phyloP scores from a whole-genome alignment of 805 yeast genomes.

The Metschnikowia henanensis region DNA sequence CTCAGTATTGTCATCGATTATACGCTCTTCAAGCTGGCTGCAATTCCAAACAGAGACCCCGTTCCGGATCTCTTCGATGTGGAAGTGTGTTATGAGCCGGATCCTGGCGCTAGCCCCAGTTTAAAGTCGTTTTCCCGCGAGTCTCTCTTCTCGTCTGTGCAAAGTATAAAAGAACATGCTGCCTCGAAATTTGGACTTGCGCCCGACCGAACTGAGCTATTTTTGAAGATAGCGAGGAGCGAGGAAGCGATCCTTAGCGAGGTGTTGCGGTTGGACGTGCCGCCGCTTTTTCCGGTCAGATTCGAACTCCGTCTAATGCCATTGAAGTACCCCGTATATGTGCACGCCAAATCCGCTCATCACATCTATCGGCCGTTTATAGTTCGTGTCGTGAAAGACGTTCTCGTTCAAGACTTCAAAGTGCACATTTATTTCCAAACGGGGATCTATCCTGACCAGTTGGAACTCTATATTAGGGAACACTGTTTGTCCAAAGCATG shows the following conservation, averaged over 20 bases:
- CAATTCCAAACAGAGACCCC: slow-evolving; percentile 27
- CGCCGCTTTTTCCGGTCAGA: slow-evolving; percentile 24
- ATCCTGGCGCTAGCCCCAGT: slow-evolving; percentile 1
- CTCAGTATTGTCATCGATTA: slow-evolving; percentile 26
- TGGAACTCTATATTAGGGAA: slow-evolving; percentile 3
- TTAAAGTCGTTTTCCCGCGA: slow-evolving; percentile 17
- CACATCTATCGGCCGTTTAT: neutral
- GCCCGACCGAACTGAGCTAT: slow-evolving; percentile 2
- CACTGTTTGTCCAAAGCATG: slow-evolving; percentile 7
- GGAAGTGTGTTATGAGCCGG: slow-evolving; percentile 5
- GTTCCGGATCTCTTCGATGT: slow-evolving; percentile 26
- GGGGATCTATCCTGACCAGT: neutral
- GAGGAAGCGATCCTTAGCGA: slow-evolving; percentile 14
- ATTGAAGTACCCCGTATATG: neutral
- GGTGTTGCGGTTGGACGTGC: slow-evolving; percentile 26
- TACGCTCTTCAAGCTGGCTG: slow-evolving; percentile 19
- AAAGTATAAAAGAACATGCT: slow-evolving; percentile 20
- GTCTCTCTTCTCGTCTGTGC: slow-evolving; percentile 22
- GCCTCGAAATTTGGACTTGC: slow-evolving; percentile 11
- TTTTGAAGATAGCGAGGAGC: neutral
- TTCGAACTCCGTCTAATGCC: neutral
- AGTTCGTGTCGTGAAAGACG: neutral
- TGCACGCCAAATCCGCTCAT: neutral
- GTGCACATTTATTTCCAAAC: neutral
- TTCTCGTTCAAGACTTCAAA: slow-evolving; percentile 4